Evolutionary conservation across 495 filamentous ascomycete genomes (phyloP).

Genomic region (Penicillium turbatum): DNA sequence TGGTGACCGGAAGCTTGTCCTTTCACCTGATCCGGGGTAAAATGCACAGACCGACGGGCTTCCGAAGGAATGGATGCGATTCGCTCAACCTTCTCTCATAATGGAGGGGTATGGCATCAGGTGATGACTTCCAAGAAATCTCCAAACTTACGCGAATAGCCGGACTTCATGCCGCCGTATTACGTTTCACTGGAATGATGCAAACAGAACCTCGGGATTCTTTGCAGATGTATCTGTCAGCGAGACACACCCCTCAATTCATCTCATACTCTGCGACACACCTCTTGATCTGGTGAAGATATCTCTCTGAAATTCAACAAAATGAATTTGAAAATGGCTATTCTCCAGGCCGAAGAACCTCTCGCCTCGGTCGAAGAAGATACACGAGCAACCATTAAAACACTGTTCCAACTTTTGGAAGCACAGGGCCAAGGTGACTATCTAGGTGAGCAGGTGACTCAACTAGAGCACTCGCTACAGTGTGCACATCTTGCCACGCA

Average conservation of each 20-base stretch:
- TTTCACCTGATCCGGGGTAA: too few relatives aligned
- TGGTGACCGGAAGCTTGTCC: too few relatives aligned
- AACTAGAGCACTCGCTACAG: slow-evolving; percentile 45
- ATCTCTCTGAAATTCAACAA: not conserved
- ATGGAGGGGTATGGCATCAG: not conserved
- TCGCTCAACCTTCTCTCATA: not conserved
- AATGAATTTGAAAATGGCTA: slow-evolving; percentile 14
- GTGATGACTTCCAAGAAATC: not conserved
- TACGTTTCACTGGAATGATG: too few relatives aligned
- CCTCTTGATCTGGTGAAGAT: too few relatives aligned
- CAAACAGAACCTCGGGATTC: too few relatives aligned
- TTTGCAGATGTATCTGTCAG: too few relatives aligned
- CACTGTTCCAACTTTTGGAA: slow-evolving; percentile 21
- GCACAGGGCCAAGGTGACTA: slow-evolving; percentile 28
- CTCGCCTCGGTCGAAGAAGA: slow-evolving; percentile 10
- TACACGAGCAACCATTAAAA: slow-evolving; percentile 16
- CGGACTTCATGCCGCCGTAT: too few relatives aligned
- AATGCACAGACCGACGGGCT: slow-evolving; percentile 17
- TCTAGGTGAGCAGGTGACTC: slow-evolving; percentile 38
- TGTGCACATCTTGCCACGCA: slow-evolving; percentile 33
- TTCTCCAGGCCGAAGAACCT: not conserved
- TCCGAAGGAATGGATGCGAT: slow-evolving; percentile 8
- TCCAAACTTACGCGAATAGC: not conserved
- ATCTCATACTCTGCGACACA: too few relatives aligned
- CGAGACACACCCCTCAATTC: too few relatives aligned